Conservation (phyloP, 176 grass and related monocot genomes). For the Dactylis glomerata region DNA sequence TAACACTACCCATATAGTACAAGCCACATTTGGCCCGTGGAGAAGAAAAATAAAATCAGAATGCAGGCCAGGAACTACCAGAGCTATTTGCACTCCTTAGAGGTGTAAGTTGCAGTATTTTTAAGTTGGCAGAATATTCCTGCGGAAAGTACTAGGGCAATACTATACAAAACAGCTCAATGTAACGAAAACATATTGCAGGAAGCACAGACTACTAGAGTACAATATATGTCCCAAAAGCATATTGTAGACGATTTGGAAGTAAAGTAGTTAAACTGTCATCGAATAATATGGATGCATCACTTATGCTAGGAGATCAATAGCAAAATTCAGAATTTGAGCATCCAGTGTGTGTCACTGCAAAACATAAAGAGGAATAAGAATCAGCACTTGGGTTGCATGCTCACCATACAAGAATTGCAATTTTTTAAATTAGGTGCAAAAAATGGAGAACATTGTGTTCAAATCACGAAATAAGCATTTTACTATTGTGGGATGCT, state of each 20-base stretch:
- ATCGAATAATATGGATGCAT: constrained; percentile 24
- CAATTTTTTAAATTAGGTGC: background rate
- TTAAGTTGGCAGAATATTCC: background rate
- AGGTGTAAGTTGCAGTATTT: background rate
- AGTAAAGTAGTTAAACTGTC: constrained; percentile 41
- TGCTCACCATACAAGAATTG: background rate
- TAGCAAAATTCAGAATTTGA: constrained; percentile 7
- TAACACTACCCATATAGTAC: background rate
- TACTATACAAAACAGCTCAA: background rate
- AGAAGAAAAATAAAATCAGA: background rate
- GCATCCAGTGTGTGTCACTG: constrained; percentile 1
- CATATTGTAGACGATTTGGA: constrained; percentile 38
- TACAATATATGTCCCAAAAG: constrained; percentile 27
- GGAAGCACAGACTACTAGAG: background rate
- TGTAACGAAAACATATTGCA: background rate
- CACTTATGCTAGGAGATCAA: constrained; percentile 17
- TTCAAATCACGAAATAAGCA: background rate
- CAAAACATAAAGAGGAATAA: background rate
- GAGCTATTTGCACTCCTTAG: background rate
- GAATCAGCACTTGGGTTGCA: background rate
- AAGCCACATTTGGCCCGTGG: too few species aligned
- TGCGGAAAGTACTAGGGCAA: background rate
- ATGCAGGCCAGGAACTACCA: background rate
- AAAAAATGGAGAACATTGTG: background rate
- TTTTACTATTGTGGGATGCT: too few species aligned